Evolutionary conservation across 1,139 yeast species (phyloP), one percentile per base, ranked within the genome.

Genomic region (Sugiyamaella grinbergsii): DNA sequence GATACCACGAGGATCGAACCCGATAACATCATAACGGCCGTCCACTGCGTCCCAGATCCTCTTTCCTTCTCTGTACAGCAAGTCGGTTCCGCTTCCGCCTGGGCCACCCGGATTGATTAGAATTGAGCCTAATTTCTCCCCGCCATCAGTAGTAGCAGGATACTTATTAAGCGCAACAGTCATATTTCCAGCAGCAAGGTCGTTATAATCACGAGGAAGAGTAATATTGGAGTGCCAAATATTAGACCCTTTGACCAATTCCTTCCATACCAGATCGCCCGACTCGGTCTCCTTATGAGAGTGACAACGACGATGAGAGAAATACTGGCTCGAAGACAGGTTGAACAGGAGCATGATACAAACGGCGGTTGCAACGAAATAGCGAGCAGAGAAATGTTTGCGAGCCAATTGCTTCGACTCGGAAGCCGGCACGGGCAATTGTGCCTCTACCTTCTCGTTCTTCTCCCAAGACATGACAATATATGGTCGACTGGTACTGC

Each of bases 31-130:
- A 34, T 54, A 55, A 11, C 44, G 37, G 18, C 56, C 57, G n/a
- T 53, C 58, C 2, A 45, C 46, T 15, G 42, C 22, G 8, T 41
- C 49, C 16, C 45, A 39, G 26, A 55, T 40, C 6, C 26, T 15
- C 38, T 26, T 18, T 6, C 53, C 57, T 26, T 19, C 32, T 6
- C 47, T 32, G 31, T 52, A 54, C 32, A 42, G 36, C 5, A 45
- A 32, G 7, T 26, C 23, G 11, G 57, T 55, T 13, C 58, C 58
- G 34, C 57, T 54, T 7, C 50, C 57, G 20, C 58, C 58, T 28
- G 58, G 58, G 8, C 55, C 54, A 11, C 58, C 58, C 5, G 58
- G 55, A 34, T 50, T 54, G 39, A 55, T 43, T 8, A 55, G 44
- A 20, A 55, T 31, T 7, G 56, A 39, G 8, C 58, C 58, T 3